These are phyloP conservation scores for Aspergillus sp. DNA, from an alignment of 2,329 filamentous ascomycete species.

Conservation along the genomic window DNA sequence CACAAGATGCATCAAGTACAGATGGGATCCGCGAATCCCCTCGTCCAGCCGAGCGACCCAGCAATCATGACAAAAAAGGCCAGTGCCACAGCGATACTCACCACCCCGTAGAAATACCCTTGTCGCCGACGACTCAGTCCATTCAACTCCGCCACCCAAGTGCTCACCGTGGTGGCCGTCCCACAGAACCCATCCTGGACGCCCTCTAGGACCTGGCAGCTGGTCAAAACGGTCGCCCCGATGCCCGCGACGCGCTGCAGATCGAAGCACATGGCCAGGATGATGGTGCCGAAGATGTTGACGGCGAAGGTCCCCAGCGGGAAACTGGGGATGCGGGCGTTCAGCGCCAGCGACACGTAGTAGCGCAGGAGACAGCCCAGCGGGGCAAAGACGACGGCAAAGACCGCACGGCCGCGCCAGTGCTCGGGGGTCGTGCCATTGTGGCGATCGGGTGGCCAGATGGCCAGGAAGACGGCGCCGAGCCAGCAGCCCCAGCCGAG, in stretches of 20 bases:
- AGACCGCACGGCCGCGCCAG: slow-evolving; percentile 75
- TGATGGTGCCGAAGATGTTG: slow-evolving; percentile 73
- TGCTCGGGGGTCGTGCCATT: slow-evolving; percentile 41
- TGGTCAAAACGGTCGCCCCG: slow-evolving; percentile 44
- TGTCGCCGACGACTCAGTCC: slow-evolving; percentile 50
- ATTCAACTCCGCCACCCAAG: slow-evolving; percentile 63
- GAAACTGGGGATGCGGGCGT: slow-evolving; percentile 64
- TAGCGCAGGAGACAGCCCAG: slow-evolving; percentile 74
- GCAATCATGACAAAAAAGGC: slow-evolving; percentile 53
- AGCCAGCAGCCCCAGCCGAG: slow-evolving; percentile 76
- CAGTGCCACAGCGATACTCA: slow-evolving; percentile 50
- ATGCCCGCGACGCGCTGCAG: slow-evolving; percentile 63
- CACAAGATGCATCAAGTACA: slow-evolving; percentile 24
- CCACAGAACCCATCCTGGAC: slow-evolving; percentile 69
- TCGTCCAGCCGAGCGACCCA: slow-evolving; percentile 57
- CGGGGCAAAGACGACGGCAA: slow-evolving; percentile 80
- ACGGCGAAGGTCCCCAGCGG: slow-evolving; percentile 83
- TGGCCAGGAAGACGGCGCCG: slow-evolving; percentile 68
- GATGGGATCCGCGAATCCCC: slow-evolving; percentile 34
- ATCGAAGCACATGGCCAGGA: slow-evolving; percentile 76
- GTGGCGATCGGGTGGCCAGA: slow-evolving; percentile 64
- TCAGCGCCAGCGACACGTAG: slow-evolving; percentile 70
- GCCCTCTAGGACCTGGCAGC: slow-evolving; percentile 68
- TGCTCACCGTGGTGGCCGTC: slow-evolving; percentile 65
- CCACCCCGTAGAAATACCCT: slow-evolving; percentile 61